These are phyloP conservation scores for Aspergillus conjunctus DNA, from an alignment of 495 filamentous ascomycete genomes.

Conservation along the genomic window DNA sequence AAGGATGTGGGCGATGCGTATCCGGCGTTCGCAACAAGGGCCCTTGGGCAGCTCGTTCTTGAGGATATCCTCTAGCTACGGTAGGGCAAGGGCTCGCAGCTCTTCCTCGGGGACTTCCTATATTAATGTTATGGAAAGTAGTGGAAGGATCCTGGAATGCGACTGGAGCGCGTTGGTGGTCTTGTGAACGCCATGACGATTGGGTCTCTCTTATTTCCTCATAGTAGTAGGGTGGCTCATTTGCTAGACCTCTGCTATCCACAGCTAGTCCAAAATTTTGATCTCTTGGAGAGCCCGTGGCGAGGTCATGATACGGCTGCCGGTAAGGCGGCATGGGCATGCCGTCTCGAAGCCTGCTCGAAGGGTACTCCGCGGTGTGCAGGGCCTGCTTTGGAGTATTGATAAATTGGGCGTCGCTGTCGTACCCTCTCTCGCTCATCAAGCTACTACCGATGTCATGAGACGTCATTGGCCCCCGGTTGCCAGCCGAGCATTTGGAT, in stretches of 20 bases:
- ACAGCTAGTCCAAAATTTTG: slow-evolving; percentile 4
- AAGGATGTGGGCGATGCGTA: slow-evolving; percentile 5
- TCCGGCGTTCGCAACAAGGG: slow-evolving; percentile 8
- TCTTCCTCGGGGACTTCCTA: slow-evolving; percentile 11
- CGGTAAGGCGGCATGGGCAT: slow-evolving; percentile 15
- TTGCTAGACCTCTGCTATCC: slow-evolving; percentile 9
- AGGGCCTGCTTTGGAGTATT: slow-evolving; percentile 32
- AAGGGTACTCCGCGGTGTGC: slow-evolving; percentile 10
- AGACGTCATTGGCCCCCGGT: slow-evolving; percentile 17
- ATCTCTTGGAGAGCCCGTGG: slow-evolving; percentile 8
- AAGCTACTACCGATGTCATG: slow-evolving; percentile 37
- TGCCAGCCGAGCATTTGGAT: slow-evolving; percentile 22
- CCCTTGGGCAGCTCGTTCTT: slow-evolving; percentile 6
- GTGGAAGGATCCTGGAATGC: slow-evolving; percentile 8
- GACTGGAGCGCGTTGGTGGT: slow-evolving; percentile 12
- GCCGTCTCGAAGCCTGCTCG: slow-evolving; percentile 7
- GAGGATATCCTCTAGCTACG: not conserved
- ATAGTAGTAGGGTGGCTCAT: slow-evolving; percentile 5
- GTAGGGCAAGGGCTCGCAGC: slow-evolving; percentile 20
- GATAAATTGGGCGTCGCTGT: slow-evolving; percentile 49
- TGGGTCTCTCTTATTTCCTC: slow-evolving; percentile 10
- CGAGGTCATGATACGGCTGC: slow-evolving; percentile 16
- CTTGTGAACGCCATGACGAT: slow-evolving; percentile 13
- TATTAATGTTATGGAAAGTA: slow-evolving; percentile 13
- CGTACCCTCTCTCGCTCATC: slow-evolving; percentile 48